These are phyloP conservation scores for Oryza rufipogon DNA, from an alignment of 176 grass and related monocot genomes.

Conservation along the genomic window DNA sequence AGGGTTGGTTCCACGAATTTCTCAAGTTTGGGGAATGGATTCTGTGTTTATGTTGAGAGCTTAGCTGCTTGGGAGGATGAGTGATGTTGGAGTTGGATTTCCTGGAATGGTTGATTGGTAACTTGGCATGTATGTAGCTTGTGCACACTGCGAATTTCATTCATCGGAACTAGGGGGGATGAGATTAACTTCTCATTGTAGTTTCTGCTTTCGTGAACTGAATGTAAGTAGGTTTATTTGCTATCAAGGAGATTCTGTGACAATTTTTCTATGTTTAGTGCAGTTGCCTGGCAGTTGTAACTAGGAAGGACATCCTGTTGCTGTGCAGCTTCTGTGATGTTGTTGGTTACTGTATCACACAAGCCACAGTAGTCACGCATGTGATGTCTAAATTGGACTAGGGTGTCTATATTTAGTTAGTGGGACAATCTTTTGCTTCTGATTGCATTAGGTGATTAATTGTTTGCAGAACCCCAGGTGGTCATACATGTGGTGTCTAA, in stretches of 20 bases:
- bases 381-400: not conserved
- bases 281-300: not conserved
- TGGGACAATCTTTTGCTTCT: not conserved
- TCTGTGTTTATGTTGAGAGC: not conserved
- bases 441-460: not conserved
- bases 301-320: not conserved
- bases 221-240: not conserved
- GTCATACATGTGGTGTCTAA: not conserved
- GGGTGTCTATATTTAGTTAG: slow-evolving; percentile 2
- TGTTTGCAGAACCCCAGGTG: not conserved
- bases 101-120: not conserved
- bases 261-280: not conserved
- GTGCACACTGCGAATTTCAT: not conserved
- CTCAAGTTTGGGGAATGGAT: not conserved
- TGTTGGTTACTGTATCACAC: not conserved
- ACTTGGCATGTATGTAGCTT: not conserved
- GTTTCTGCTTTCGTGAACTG: not conserved
- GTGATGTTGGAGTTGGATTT: not conserved
- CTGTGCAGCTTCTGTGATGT: not conserved
- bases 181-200: not conserved
- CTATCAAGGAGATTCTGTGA: not conserved
- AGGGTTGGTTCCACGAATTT: not conserved
- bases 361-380: not conserved
- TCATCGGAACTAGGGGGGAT: not conserved
- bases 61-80: not conserved